These are phyloP conservation scores for Nepenthes mirabilis DNA, from an alignment of 148 eudicot genomes.

Conservation along the genomic window DNA sequence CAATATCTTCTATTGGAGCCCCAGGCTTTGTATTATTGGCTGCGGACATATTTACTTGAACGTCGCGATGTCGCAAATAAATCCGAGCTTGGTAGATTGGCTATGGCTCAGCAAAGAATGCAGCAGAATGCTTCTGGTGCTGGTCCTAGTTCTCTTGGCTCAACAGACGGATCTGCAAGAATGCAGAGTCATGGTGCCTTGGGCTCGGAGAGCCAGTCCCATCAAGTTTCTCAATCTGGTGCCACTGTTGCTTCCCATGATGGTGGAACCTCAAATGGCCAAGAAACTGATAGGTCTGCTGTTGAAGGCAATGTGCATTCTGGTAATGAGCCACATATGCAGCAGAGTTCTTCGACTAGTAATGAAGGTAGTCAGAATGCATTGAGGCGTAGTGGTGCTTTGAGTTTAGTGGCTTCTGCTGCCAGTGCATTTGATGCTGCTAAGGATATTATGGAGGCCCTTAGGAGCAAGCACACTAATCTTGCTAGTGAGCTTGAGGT, in stretches of 20 bases:
- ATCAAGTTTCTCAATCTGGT: conserved; percentile 47
- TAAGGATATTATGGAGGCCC: conserved; percentile 97
- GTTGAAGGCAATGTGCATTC: conserved; percentile 43
- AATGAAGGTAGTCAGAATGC: conserved; percentile 67
- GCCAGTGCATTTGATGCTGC: conserved; percentile 97
- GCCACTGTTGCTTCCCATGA: conserved; percentile 53
- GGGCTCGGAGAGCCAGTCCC: conserved; percentile 57
- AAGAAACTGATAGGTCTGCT: conserved; percentile 66
- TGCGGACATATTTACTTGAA: conserved; percentile 92
- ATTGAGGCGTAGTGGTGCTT: conserved; percentile 64
- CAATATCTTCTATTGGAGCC: conserved; percentile 1
- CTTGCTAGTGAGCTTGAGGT: conserved; percentile 99
- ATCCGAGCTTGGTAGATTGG: conserved; percentile 80
- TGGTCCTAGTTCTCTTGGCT: conserved; percentile 34
- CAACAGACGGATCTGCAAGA: conserved; percentile 46
- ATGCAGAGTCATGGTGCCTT: conserved; percentile 42
- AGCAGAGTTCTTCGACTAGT: conserved; percentile 42
- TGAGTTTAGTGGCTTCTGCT: conserved; percentile 85
- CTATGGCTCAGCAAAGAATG: conserved; percentile 92
- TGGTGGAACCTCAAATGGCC: conserved; percentile 55
- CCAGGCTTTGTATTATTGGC: conserved; percentile 97
- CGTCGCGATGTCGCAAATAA: conserved; percentile 97
- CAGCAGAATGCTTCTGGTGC: conserved; percentile 63
- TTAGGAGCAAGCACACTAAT: conserved; percentile 94
- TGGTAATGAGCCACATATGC: conserved; percentile 54